These are phyloP conservation scores for Ligustrum vulgare DNA, from an alignment of 257 asterid species.

Conservation along the genomic window DNA sequence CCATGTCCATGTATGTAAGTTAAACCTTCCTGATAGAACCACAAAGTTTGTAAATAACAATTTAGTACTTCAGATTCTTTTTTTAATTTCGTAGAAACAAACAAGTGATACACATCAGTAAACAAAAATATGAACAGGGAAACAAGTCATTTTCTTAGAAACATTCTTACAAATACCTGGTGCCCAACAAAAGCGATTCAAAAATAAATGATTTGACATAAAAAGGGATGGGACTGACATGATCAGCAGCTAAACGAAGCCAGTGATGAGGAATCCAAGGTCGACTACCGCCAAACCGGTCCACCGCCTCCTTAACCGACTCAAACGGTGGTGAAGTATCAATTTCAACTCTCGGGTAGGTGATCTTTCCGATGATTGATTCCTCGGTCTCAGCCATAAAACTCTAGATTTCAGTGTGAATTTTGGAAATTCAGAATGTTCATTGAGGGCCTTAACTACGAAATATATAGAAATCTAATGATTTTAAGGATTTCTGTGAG, in stretches of 20 bases:
- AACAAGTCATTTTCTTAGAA: neutral
- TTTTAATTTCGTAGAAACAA: neutral
- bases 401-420: slow-evolving; percentile 16
- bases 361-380: slow-evolving; percentile 33
- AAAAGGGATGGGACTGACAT: slow-evolving; percentile 27
- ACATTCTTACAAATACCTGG: neutral
- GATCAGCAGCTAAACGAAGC: slow-evolving; percentile 53
- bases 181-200: neutral
- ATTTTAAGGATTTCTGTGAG: slow-evolving; percentile 15
- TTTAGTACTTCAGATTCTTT: neutral
- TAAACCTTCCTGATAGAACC: neutral
- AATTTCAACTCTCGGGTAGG: slow-evolving; percentile 71
- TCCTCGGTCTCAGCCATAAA: slow-evolving; percentile 47
- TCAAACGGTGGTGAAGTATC: slow-evolving; percentile 91
- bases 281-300: slow-evolving; percentile 79
- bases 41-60: neutral
- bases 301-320: slow-evolving; percentile 96
- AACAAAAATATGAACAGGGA: neutral
- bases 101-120: neutral
- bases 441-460: neutral
- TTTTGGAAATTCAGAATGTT: slow-evolving; percentile 24
- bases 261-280: slow-evolving; percentile 76
- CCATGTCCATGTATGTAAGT: neutral
- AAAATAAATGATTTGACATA: neutral
- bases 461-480: slow-evolving; percentile 11